Base-by-base conservation (phyloP, 2,329 filamentous ascomycete genomes). In the Penicillium sp. region DNA sequence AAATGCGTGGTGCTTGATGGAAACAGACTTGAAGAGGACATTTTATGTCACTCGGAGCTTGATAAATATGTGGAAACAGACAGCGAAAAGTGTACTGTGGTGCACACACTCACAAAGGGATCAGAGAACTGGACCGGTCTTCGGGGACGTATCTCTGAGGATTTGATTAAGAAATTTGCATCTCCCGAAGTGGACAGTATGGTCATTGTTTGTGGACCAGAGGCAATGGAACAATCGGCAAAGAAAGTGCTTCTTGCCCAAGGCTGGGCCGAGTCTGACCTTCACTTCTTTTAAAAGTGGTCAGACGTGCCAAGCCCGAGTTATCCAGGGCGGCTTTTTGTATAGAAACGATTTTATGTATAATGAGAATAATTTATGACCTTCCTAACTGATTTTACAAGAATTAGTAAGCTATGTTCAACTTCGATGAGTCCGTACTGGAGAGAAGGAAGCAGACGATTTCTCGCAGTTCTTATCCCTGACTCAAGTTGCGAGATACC, bases 141-240 rank as follows among this genome's bases (percentile, higher is more conserved):
- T 35, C 83, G 77, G 53, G 92, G 92, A 0, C 79, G 90, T 22
- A 86, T 96, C 67, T 85, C 84, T 11, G 80, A 77, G 62, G 79
- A 82, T 2, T 73, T 96, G 57, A 76, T 95, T 35, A 78, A 84
- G 63, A 82, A 84, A 61, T 84, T 91, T 72, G 79, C 64, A 37
- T 64, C 69, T 41, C 72, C 64, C n/a, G 79, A 78, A 0, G 82
- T 84, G 61, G 82, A 84, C 12, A 73, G 75, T 25, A 73, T 96
- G 80, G 86, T 91, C 14, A 76, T 96, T 59, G 82, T 96, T 15
- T 96, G 92, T 76, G 92, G 92, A 2, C 92, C 92, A 0, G 85
- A 83, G 66, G 78, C 88, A 3, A 80, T 96, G 79, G 91, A 96
- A 77, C 88, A 86, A 69, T 86, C 82, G 58, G 86, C 85, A 4